A percentile compares a stretch with the other conserved stretches of the same genome.
phyloP scores from a whole-genome alignment of 805 yeast genomes.

The Cyberlindnera misumaiensis region DNA sequence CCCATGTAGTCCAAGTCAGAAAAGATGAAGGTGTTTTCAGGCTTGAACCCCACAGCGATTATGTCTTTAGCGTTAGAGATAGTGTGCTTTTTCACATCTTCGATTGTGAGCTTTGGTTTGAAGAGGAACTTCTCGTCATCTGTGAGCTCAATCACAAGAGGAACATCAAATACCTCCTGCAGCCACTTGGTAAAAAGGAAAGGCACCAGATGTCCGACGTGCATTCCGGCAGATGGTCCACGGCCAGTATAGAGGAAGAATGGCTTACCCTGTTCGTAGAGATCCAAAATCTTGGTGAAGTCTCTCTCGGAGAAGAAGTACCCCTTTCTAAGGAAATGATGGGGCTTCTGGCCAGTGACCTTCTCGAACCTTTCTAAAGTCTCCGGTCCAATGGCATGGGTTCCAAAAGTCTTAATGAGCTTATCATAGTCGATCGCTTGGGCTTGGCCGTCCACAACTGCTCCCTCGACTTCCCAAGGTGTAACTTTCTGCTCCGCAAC shows the following conservation, averaged over 20 bases:
- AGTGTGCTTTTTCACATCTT: slow-evolving; percentile 78
- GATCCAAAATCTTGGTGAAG: slow-evolving; percentile 66
- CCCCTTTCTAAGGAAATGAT: slow-evolving; percentile 84
- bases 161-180: slow-evolving; percentile 95
- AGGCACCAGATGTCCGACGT: slow-evolving; percentile 95
- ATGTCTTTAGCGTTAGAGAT: slow-evolving; percentile 86
- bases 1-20: slow-evolving; percentile 92
- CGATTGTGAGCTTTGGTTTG: slow-evolving; percentile 83
- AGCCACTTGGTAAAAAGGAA: slow-evolving; percentile 95
- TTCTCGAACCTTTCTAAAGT: slow-evolving; percentile 66
- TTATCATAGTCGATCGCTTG: slow-evolving; percentile 90
- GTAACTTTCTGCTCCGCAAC: slow-evolving; percentile 40
- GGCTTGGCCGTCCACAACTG: slow-evolving; percentile 90
- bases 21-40: slow-evolving; percentile 91
- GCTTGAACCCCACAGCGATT: slow-evolving; percentile 89
- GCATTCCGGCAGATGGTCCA: slow-evolving; percentile 95
- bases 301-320: slow-evolving; percentile 90
- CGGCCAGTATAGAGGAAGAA: slow-evolving; percentile 95
- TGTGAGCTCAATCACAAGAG: slow-evolving; percentile 87
- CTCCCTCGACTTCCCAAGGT: slow-evolving; percentile 99
- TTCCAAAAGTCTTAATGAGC: slow-evolving; percentile 82
- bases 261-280: slow-evolving; percentile 91
- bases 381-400: slow-evolving; percentile 61
- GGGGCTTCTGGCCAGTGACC: slow-evolving; percentile 89
- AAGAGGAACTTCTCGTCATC: slow-evolving; percentile 97